phyloP scores from a whole-genome alignment of 768 basidiomycete species.

The Boletellus sp. region DNA sequence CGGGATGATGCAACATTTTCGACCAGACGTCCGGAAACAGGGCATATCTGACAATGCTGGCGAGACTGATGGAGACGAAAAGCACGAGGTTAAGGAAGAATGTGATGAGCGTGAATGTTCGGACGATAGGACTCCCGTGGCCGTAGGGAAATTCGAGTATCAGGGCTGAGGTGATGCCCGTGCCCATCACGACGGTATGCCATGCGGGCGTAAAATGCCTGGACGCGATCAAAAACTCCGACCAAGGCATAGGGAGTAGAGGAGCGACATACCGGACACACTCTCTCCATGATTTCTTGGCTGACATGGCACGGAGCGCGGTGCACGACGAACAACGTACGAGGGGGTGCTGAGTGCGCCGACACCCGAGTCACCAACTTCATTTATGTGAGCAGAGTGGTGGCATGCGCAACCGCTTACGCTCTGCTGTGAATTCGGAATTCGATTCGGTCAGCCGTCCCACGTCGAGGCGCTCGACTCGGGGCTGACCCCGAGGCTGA shows the following conservation, averaged over 20 bases:
- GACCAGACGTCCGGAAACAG: conserved; percentile 43
- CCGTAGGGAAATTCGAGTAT: conserved; percentile 44
- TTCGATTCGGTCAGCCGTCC: not conserved
- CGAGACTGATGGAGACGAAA: conserved; percentile 33
- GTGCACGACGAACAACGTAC: not conserved
- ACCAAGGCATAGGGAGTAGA: not conserved
- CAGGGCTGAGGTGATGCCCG: conserved; percentile 39
- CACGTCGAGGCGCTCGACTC: too few species aligned
- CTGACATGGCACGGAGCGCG: conserved; percentile 6
- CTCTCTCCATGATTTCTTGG: conserved; percentile 35
- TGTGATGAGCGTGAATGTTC: conserved; percentile 34
- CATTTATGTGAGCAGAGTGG: not conserved
- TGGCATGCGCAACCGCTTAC: too few species aligned
- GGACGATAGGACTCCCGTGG: conserved; percentile 30
- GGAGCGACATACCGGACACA: conserved; percentile 29
- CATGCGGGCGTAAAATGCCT: conserved; percentile 48
- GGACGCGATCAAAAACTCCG: not conserved
- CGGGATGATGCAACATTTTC: conserved; percentile 43
- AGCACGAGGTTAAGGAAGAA: conserved; percentile 40
- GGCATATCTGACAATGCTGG: conserved; percentile 39
- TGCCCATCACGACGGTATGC: conserved; percentile 48
- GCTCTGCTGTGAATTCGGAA: conserved; percentile 3
- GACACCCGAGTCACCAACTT: not conserved
- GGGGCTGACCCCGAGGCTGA: too few species aligned
- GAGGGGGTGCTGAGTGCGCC: not conserved